A percentile compares a stretch with the other conserved stretches of the same genome.
Conservation (phyloP, 2,329 filamentous ascomycete species). For the Pyrenophora tritici-repentis region DNA sequence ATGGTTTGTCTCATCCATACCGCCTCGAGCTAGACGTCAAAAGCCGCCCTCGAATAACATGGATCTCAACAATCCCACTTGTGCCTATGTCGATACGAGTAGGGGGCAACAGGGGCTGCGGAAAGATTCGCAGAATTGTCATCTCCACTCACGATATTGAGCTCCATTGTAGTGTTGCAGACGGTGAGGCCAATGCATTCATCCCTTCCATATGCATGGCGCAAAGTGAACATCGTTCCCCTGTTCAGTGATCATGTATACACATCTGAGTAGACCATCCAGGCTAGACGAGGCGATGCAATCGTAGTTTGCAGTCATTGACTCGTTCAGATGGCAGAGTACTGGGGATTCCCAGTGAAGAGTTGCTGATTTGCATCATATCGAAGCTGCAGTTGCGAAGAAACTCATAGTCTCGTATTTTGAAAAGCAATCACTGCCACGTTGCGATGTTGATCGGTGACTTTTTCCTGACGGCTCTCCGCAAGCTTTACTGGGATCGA, state of each 20-base stretch:
- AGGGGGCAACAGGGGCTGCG: not conserved
- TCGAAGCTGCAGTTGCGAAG: not conserved
- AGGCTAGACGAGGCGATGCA: not conserved
- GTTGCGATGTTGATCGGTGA: conserved; percentile 1
- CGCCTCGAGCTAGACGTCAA: not conserved
- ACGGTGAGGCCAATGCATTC: not conserved
- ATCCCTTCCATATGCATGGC: not conserved
- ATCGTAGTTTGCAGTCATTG: not conserved
- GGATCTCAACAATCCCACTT: conserved; percentile 3
- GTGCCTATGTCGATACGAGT: conserved; percentile 1
- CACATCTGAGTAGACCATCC: not conserved
- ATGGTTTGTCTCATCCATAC: conserved; percentile 6
- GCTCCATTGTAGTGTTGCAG: not conserved
- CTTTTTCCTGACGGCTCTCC: not conserved
- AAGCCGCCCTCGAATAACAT: not conserved
- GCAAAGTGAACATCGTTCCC: not conserved
- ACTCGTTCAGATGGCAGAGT: not conserved
- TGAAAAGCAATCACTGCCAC: conserved; percentile 2
- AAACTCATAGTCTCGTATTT: not conserved
- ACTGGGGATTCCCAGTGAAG: not conserved
- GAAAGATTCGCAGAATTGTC: not conserved
- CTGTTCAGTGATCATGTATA: not conserved
- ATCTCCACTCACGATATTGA: conserved; percentile 2
- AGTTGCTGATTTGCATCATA: conserved; percentile 1
- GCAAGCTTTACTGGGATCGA: conserved; percentile 1